Evolutionary conservation across 2,329 filamentous ascomycete genomes (phyloP).

Genomic region (Colletotrichum magnum): DNA sequence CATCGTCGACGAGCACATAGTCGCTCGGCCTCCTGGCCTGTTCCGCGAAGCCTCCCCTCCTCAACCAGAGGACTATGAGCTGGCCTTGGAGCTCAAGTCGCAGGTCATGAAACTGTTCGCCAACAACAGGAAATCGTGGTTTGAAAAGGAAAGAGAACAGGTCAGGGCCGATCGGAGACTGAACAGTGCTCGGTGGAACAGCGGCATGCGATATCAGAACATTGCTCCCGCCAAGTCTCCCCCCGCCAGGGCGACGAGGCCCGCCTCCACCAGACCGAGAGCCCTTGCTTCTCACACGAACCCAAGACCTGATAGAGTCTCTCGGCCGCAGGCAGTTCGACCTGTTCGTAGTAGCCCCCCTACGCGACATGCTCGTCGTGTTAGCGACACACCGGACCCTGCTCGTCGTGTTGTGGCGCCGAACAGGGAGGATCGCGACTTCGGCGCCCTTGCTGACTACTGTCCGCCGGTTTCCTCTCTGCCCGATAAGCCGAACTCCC

Average conservation of each 20-base stretch:
- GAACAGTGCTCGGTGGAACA: slow-evolving; percentile 47
- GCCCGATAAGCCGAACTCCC: slow-evolving; percentile 74
- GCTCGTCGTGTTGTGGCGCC: slow-evolving; percentile 69
- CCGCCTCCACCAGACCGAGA: slow-evolving; percentile 33
- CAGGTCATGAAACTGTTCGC: slow-evolving; percentile 63
- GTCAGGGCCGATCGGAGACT: slow-evolving; percentile 64
- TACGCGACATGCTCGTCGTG: slow-evolving; percentile 49
- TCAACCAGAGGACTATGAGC: slow-evolving; percentile 66
- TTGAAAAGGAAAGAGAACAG: slow-evolving; percentile 64
- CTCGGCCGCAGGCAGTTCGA: slow-evolving; percentile 54
- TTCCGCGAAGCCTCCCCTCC: slow-evolving; percentile 64
- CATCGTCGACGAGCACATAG: slow-evolving; percentile 66
- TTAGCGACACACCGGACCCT: slow-evolving; percentile 65
- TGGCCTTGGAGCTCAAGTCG: slow-evolving; percentile 67
- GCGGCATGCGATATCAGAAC: slow-evolving; percentile 50
- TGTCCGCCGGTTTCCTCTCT: slow-evolving; percentile 79
- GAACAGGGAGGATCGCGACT: slow-evolving; percentile 88
- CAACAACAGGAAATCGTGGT: slow-evolving; percentile 62
- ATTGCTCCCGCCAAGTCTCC: slow-evolving; percentile 60
- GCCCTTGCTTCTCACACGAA: slow-evolving; percentile 38
- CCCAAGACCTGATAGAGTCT: slow-evolving; percentile 50
- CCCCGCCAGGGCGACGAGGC: slow-evolving; percentile 42
- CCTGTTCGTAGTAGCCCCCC: slow-evolving; percentile 51
- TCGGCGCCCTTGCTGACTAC: slow-evolving; percentile 77
- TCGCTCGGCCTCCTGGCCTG: slow-evolving; percentile 56